Conservation (phyloP, 331 rosid species). For the Prunus yedoensis region DNA sequence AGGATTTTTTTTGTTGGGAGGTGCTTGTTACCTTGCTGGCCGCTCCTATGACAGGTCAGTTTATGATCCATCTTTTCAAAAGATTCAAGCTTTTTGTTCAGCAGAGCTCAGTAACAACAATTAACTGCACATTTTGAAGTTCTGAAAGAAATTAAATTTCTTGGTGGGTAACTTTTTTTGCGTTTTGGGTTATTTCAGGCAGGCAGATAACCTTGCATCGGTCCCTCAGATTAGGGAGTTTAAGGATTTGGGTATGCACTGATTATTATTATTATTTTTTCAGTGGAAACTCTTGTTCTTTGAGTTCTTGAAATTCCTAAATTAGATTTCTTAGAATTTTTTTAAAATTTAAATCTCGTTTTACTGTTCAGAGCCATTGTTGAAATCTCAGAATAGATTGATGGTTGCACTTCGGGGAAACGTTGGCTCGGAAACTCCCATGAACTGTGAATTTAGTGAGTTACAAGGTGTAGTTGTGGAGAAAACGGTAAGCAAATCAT, state of each 20-base stretch:
- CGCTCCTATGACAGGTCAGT: too few species aligned
- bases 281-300: not conserved
- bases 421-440: slow-evolving; percentile 69
- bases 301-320: not conserved
- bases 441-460: slow-evolving; percentile 73
- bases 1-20: not conserved
- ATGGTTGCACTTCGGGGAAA: slow-evolving; percentile 79
- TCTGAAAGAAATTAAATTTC: not conserved
- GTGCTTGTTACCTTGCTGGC: not conserved
- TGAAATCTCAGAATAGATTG: slow-evolving; percentile 55
- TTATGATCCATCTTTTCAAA: too few species aligned
- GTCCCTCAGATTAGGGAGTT: slow-evolving; percentile 68
- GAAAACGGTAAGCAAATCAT: slow-evolving; percentile 50
- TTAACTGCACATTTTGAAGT: not conserved
- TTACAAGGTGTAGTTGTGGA: slow-evolving; percentile 79
- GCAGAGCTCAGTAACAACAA: not conserved
- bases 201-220: slow-evolving; percentile 62
- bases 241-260: slow-evolving; percentile 65
- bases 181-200: slow-evolving; percentile 40
- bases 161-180: not conserved
- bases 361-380: slow-evolving; percentile 54
- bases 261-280: not conserved
- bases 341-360: slow-evolving; percentile 19
- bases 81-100: not conserved
- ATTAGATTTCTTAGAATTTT: not conserved